Evolutionary conservation across 2,329 filamentous ascomycete genomes (phyloP), one percentile per base, ranked within the genome.

Genomic region (Beauveria sp.): DNA sequence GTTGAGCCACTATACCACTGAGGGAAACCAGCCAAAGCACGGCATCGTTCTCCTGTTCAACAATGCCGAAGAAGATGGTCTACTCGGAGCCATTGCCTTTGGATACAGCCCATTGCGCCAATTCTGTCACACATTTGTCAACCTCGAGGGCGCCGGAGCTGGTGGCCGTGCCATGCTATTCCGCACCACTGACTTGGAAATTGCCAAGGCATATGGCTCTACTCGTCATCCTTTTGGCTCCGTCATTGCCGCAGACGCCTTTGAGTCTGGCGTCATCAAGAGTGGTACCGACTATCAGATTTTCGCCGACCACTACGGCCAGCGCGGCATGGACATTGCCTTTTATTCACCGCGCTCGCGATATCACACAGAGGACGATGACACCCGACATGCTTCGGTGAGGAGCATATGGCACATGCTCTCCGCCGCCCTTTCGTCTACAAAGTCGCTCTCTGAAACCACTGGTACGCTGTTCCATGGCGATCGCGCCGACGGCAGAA

Each of bases 341-440:
- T 99, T 98, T 74, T 93, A 91, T 77, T 85, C 87, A 66, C 93
- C 93, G 1, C 83, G 95, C 58, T 84, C 91, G 22, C 81, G 90
- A 62, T 99, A 99, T 69, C 95, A 99, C 71, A 98, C 93, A 0
- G 83, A 91, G 63, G 86, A 96, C 70, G 95, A 99, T 71, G 91
- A 96, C 70, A 81, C 87, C 3, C 85, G 84, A 45, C 91, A 97
- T 73, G 89, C 92, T 0, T 89, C 86, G n/a, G 74, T 74, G 62
- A 75, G 77, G 52, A 86, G 84, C 64, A 74, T 98, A 22, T 98
- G 93, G 93, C 93, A 98, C 72, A 98, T 99, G 95, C 80, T 99
- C 43, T 96, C 91, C 43, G 87, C 87, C 16, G 86, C 92, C 6
- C 76, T 97, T 26, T 84, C 86, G 7, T 95, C 93, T 0, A 85